These are phyloP conservation scores for Metarhizium humberi DNA, from an alignment of 2,329 filamentous ascomycete species.

Conservation along the genomic window DNA sequence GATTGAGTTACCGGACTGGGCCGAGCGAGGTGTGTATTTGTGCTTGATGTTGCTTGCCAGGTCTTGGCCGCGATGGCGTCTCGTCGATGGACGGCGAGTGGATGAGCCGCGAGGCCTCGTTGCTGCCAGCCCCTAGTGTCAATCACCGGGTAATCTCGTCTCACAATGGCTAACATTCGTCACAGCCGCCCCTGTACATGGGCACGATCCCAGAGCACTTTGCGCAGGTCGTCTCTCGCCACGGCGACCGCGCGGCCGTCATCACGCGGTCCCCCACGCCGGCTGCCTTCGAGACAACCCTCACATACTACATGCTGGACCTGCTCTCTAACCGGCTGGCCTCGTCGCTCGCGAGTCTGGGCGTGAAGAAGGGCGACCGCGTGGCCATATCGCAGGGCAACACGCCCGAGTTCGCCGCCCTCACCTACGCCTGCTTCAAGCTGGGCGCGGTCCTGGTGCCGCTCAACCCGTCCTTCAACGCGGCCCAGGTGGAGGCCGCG, in stretches of 20 bases:
- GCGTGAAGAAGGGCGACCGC: constrained; percentile 72
- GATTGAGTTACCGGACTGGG: constrained; percentile 20
- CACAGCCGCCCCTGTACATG: constrained; percentile 54
- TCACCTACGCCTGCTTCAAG: constrained; percentile 88
- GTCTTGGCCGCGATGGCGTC: background rate
- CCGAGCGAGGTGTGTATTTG: constrained; percentile 16
- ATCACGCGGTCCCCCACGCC: constrained; percentile 40
- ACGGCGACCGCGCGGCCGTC: constrained; percentile 56
- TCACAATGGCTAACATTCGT: background rate
- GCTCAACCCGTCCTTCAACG: constrained; percentile 83
- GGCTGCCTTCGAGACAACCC: constrained; percentile 38
- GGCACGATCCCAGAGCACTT: constrained; percentile 69
- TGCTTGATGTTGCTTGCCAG: background rate
- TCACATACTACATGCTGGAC: constrained; percentile 73
- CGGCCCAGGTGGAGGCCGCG: constrained; percentile 66
- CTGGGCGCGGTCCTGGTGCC: constrained; percentile 92
- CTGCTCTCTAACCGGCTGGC: constrained; percentile 67
- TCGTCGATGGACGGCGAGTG: too few species aligned
- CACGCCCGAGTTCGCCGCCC: constrained; percentile 69
- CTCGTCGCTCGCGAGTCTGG: constrained; percentile 55
- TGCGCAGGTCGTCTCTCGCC: constrained; percentile 48
- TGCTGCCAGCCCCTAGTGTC: too few species aligned
- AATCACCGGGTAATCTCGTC: background rate
- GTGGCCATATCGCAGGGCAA: constrained; percentile 86
- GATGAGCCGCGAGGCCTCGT: too few species aligned